Evolutionary conservation across 2,329 filamentous ascomycete species (phyloP).

Genomic region (Fusarium brevicatenulatum): DNA sequence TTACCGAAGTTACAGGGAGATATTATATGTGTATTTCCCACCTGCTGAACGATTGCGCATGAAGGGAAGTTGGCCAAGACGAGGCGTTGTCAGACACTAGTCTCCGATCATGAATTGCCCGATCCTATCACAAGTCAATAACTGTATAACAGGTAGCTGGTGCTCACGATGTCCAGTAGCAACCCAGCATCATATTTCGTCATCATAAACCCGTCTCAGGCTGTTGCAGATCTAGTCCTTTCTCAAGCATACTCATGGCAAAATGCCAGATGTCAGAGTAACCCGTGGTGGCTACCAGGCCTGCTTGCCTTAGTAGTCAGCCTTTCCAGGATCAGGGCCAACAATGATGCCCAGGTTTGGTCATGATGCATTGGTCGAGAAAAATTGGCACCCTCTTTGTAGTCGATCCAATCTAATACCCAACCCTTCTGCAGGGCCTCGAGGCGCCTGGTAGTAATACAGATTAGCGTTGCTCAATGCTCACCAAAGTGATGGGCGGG

Average conservation of each 20-base stretch:
- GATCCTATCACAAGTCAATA: background rate
- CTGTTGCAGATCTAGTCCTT: background rate
- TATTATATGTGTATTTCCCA: background rate
- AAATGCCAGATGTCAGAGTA: background rate
- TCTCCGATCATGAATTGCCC: background rate
- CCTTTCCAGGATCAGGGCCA: slow-evolving; percentile 5
- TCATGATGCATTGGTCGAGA: slow-evolving; percentile 31
- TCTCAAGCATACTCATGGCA: background rate
- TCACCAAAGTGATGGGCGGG: slow-evolving; percentile 8
- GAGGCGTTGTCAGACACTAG: background rate
- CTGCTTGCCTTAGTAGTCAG: slow-evolving; percentile 5
- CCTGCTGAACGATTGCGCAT: background rate
- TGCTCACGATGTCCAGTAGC: slow-evolving; percentile 3
- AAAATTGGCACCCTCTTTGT: slow-evolving; percentile 5
- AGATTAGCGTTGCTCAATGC: slow-evolving; percentile 30
- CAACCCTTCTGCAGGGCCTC: slow-evolving; percentile 16
- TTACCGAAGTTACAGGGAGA: slow-evolving; percentile 17
- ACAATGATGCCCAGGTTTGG: slow-evolving; percentile 34
- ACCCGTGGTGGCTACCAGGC: background rate
- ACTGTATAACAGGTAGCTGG: background rate
- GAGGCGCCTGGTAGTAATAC: slow-evolving; percentile 20
- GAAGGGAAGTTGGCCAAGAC: background rate
- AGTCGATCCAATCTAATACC: slow-evolving; percentile 14
- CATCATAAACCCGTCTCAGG: slow-evolving; percentile 24
- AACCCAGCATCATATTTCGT: slow-evolving; percentile 31